These are phyloP conservation scores for Neonothopanus nambi DNA, from an alignment of 1,284 basidiomycete species.

Conservation along the genomic window DNA sequence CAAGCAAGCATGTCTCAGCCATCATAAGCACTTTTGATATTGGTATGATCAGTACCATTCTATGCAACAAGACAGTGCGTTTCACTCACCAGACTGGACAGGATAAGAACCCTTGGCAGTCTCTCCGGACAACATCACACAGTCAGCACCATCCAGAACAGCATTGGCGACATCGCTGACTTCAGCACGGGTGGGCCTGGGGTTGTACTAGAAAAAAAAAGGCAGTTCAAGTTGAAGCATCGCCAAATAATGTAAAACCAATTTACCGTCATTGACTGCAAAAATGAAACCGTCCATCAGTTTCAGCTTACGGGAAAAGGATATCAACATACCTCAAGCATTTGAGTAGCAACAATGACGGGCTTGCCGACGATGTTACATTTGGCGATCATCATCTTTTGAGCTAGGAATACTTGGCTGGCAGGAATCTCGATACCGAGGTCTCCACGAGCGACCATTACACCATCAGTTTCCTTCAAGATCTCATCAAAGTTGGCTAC, in stretches of 20 bases:
- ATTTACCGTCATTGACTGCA: constrained; percentile 87
- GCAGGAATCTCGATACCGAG: constrained; percentile 98
- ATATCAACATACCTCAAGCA: constrained; percentile 83
- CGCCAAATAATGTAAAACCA: constrained; percentile 10
- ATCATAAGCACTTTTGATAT: constrained; percentile 87
- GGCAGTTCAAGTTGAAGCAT: not conserved
- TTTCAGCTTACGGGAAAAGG: not conserved
- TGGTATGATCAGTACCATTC: constrained; percentile 17
- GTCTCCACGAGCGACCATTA: constrained; percentile 99
- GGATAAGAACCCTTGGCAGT: constrained; percentile 96
- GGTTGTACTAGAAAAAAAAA: constrained; percentile 86
- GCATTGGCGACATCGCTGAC: constrained; percentile 98
- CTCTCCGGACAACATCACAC: constrained; percentile 98
- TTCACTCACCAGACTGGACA: constrained; percentile 72
- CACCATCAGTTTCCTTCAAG: constrained; percentile 88
- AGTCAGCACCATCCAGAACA: constrained; percentile 95
- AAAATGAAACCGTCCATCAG: constrained; percentile 18
- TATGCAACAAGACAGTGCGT: not conserved
- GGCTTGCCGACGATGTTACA: constrained; percentile 97
- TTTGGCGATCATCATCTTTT: constrained; percentile 99
- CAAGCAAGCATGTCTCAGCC: constrained; percentile 96
- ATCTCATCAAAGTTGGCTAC: constrained; percentile 98
- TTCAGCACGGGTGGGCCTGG: constrained; percentile 94
- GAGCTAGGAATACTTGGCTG: constrained; percentile 95
- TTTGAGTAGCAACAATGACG: constrained; percentile 98